phyloP scores from a whole-genome alignment of 2,329 filamentous ascomycete genomes.

The Aspergillus hortae region DNA sequence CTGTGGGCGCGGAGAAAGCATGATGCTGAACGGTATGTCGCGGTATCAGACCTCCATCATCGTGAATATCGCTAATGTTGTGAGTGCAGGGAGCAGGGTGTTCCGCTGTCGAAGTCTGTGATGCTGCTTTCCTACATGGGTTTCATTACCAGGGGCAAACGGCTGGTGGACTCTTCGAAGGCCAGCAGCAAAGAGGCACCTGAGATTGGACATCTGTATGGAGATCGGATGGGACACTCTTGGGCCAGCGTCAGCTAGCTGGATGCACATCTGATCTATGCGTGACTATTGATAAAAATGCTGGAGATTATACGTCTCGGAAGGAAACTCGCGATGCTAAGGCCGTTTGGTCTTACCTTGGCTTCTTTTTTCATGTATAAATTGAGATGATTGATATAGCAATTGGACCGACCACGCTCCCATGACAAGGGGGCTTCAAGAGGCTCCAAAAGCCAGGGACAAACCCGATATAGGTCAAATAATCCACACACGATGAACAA shows the following conservation, averaged over 20 bases:
- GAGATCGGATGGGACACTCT: background rate
- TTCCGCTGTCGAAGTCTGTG: background rate
- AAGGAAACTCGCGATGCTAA: too few relatives aligned
- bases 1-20: background rate
- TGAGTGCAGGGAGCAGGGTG: background rate
- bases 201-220: conserved; percentile 1
- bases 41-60: background rate
- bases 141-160: background rate
- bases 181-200: background rate
- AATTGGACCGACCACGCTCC: too few relatives aligned
- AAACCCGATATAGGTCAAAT: too few relatives aligned
- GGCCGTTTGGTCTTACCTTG: too few relatives aligned
- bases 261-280: too few relatives aligned
- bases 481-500: too few relatives aligned
- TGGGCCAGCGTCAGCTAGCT: background rate
- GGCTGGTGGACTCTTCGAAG: background rate
- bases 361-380: too few relatives aligned
- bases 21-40: background rate
- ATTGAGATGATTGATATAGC: too few relatives aligned
- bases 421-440: too few relatives aligned
- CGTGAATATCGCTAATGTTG: background rate
- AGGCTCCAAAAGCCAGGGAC: too few relatives aligned
- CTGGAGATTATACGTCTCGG: too few relatives aligned
- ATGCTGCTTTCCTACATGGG: background rate
- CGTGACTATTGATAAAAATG: too few relatives aligned